phyloP scores from a whole-genome alignment of 2,329 filamentous ascomycete genomes.

The Fusarium mundagurra region DNA sequence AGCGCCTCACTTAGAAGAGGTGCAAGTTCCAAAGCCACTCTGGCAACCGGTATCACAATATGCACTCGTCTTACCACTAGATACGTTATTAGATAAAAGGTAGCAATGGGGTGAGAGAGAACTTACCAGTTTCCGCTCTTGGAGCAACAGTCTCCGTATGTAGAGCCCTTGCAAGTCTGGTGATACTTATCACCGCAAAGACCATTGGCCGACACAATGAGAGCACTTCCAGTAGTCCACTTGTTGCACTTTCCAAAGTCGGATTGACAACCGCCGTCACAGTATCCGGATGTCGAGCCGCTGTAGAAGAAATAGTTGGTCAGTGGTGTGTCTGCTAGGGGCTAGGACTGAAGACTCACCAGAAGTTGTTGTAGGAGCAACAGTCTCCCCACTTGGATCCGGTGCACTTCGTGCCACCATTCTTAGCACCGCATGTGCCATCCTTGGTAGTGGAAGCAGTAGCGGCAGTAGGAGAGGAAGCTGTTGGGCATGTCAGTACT shows the following conservation, averaged over 20 bases:
- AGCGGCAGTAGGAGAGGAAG: neutral
- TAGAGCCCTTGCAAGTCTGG: conserved; percentile 30
- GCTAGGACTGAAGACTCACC: conserved; percentile 37
- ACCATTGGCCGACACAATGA: conserved; percentile 31
- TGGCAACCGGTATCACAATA: conserved; percentile 15
- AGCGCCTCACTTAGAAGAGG: neutral
- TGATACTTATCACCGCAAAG: conserved; percentile 32
- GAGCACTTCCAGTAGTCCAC: conserved; percentile 10
- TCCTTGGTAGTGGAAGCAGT: conserved; percentile 35
- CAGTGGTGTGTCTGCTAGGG: neutral
- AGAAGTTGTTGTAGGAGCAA: conserved; percentile 50
- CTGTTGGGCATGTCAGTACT: conserved; percentile 2
- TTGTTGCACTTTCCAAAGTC: conserved; percentile 46
- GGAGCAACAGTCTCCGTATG: conserved; percentile 28
- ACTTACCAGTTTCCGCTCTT: conserved; percentile 16
- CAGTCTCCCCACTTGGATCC: conserved; percentile 49
- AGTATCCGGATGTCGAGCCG: conserved; percentile 35
- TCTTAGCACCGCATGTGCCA: conserved; percentile 47
- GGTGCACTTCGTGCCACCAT: conserved; percentile 43
- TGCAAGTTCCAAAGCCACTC: conserved; percentile 11
- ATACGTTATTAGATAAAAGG: neutral
- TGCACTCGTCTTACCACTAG: conserved; percentile 19
- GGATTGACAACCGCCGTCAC: conserved; percentile 46
- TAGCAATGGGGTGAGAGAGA: neutral
- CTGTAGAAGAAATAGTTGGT: neutral